Base-by-base conservation (phyloP, 495 filamentous ascomycete species). In the Penicillium coffeae region DNA sequence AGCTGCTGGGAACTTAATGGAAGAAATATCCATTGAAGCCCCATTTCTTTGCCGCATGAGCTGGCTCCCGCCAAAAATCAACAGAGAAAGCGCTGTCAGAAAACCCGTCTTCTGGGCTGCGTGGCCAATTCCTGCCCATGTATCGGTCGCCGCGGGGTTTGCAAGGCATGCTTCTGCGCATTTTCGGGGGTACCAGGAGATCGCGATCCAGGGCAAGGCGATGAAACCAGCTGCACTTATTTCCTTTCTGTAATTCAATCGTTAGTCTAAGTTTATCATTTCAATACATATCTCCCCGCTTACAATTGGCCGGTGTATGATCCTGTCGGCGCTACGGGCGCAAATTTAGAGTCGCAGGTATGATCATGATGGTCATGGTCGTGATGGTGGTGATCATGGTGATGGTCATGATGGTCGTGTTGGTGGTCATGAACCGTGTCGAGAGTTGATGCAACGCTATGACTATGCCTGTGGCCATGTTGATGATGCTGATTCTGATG, bases 141-240 rank as follows among this genome's bases (percentile, higher is more conserved):
- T 2, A 33, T 18, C 19, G 1, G 6, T 37, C 7, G 9, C 40
- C 2, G 54, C 27, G 16, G 38, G 42, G 13, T 34, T 30, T 3
- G 41, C 36, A 10, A 33, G 30, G 12, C 35, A 32, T 4, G 2
- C 18, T 42, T 64, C 51, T 15, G 58, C 54, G 47, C 61, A 63
- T 18, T 61, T 57, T 36, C 59, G 56, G 16, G 64, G 57, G 25
- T 67, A 73, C 72, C 72, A 75, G 8, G 70, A 74, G 3, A 73
- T 32, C 8, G 55, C 58, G 32, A 73, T 59, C 72, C 70, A 74
- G 12, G 72, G 72, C 37, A 72, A 46, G 4, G 67, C 58, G 1
- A 67, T 54, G 0, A 73, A 38, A 16, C 64, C 34, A 19, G 69
- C 65, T 12, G 62, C 57, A 6, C 67, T 5, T 6, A 69, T 42